Conservation (phyloP, 495 filamentous ascomycete genomes). For the Hyphodiscus hymeniophilus region DNA sequence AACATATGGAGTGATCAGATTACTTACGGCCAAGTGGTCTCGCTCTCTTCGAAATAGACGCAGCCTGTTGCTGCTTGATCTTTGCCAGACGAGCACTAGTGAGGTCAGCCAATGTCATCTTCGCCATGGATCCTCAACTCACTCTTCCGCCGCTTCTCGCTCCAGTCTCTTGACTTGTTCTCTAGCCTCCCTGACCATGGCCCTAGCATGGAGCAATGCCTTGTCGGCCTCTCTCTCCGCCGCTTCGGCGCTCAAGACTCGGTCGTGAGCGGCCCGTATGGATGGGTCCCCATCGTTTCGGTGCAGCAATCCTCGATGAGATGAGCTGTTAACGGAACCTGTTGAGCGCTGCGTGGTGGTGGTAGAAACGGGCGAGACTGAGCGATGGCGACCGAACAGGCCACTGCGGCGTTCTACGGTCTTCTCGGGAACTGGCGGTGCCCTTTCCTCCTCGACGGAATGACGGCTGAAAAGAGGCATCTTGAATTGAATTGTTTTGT, state of each 20-base stretch:
- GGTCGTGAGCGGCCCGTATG: constrained; percentile 48
- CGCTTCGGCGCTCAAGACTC: constrained; percentile 47
- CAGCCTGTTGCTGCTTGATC: constrained; percentile 59
- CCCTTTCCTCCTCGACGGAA: constrained; percentile 26
- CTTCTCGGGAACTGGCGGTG: constrained; percentile 26
- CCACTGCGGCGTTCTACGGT: constrained; percentile 28
- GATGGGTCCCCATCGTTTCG: constrained; percentile 45
- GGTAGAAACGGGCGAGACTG: constrained; percentile 30
- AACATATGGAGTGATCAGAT: too few relatives aligned
- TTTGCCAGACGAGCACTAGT: constrained; percentile 44
- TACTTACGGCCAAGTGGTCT: constrained; percentile 56
- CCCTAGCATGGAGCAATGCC: constrained; percentile 46
- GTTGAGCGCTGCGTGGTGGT: constrained; percentile 24
- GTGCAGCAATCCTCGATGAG: constrained; percentile 14
- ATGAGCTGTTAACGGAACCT: constrained; percentile 14
- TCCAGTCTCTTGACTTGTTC: constrained; percentile 56
- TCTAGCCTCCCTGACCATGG: constrained; percentile 49
- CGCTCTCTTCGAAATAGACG: constrained; percentile 54
- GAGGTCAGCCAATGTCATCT: background rate
- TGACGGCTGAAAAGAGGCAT: constrained; percentile 44
- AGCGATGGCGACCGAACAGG: constrained; percentile 37
- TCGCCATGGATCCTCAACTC: constrained; percentile 8
- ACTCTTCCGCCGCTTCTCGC: constrained; percentile 54
- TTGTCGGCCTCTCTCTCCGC: constrained; percentile 56
- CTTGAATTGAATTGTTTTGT: too few relatives aligned